Conservation (phyloP, 331 rosid genomes). For the Malus hybrid region DNA sequence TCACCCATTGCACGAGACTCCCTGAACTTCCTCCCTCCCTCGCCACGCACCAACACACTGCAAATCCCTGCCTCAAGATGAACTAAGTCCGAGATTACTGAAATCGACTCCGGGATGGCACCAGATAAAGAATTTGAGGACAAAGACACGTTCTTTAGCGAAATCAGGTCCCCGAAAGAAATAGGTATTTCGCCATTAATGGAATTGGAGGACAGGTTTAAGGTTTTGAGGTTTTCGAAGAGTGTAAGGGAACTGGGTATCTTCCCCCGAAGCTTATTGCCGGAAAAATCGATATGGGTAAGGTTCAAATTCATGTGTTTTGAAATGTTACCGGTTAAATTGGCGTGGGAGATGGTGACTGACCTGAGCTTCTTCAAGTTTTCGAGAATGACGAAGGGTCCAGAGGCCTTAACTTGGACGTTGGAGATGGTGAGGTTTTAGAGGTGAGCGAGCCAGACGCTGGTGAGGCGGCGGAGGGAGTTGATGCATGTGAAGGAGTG, state of each 20-base stretch:
- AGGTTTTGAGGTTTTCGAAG: conserved; percentile 44
- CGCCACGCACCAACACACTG: too few species aligned
- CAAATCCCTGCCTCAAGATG: conserved; percentile 36
- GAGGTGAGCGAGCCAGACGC: conserved; percentile 47
- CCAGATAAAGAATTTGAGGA: too few species aligned
- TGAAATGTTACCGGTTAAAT: conserved; percentile 63
- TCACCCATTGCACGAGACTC: too few species aligned
- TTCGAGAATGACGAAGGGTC: conserved; percentile 67
- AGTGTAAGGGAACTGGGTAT: conserved; percentile 53
- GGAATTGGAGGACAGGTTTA: conserved; percentile 31
- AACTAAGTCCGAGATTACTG: conserved; percentile 49
- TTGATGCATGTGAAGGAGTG: conserved; percentile 24
- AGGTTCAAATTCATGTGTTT: conserved; percentile 53
- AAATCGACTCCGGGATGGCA: background rate
- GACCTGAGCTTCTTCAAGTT: conserved; percentile 18
- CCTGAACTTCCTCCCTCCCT: too few species aligned
- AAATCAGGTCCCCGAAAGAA: conserved; percentile 59
- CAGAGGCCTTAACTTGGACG: conserved; percentile 44
- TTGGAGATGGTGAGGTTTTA: background rate
- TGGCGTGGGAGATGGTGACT: conserved; percentile 57
- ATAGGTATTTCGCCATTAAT: conserved; percentile 51
- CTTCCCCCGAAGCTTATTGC: conserved; percentile 53
- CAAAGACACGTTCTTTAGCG: conserved; percentile 22
- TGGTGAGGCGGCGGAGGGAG: conserved; percentile 54
- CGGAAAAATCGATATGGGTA: conserved; percentile 68